phyloP scores from a whole-genome alignment of 2,329 filamentous ascomycete genomes.

The Knufia fluminis region DNA sequence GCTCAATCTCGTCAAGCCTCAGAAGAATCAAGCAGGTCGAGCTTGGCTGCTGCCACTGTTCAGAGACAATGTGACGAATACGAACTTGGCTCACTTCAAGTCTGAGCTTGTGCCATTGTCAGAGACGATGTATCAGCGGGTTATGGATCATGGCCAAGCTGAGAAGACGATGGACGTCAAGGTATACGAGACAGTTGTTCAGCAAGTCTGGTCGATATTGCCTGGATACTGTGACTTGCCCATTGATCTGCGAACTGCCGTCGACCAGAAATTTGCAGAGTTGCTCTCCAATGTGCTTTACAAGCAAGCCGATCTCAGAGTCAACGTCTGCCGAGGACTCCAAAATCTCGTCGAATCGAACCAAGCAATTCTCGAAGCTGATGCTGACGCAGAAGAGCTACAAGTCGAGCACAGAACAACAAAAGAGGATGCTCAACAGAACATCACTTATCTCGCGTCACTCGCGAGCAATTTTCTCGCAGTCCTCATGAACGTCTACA shows the following conservation, averaged over 20 bases:
- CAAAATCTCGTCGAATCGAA: slow-evolving; percentile 88
- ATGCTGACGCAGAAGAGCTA: slow-evolving; percentile 60
- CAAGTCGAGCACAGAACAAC: slow-evolving; percentile 70
- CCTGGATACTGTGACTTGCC: slow-evolving; percentile 94
- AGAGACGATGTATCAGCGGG: slow-evolving; percentile 77
- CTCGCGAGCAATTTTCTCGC: slow-evolving; percentile 85
- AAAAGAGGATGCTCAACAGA: slow-evolving; percentile 64
- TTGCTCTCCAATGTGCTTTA: slow-evolving; percentile 86
- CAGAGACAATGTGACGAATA: slow-evolving; percentile 82
- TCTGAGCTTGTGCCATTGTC: slow-evolving; percentile 80
- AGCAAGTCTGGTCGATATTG: slow-evolving; percentile 88
- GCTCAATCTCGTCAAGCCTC: slow-evolving; percentile 71
- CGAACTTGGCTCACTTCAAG: slow-evolving; percentile 75
- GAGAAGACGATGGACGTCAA: slow-evolving; percentile 95
- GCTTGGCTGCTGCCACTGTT: slow-evolving; percentile 93
- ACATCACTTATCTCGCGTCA: slow-evolving; percentile 67
- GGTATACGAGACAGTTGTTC: slow-evolving; percentile 92
- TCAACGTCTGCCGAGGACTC: slow-evolving; percentile 77
- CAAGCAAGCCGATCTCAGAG: slow-evolving; percentile 75
- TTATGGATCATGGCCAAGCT: slow-evolving; percentile 68
- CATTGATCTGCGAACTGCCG: slow-evolving; percentile 63
- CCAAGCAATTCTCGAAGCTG: slow-evolving; percentile 64
- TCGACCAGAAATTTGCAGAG: slow-evolving; percentile 84
- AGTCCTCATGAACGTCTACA: slow-evolving; percentile 98
- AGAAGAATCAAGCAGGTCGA: slow-evolving; percentile 67